phyloP scores from a whole-genome alignment of 1,284 basidiomycete species.

The Xerocomus cyaneibrunnescens region DNA sequence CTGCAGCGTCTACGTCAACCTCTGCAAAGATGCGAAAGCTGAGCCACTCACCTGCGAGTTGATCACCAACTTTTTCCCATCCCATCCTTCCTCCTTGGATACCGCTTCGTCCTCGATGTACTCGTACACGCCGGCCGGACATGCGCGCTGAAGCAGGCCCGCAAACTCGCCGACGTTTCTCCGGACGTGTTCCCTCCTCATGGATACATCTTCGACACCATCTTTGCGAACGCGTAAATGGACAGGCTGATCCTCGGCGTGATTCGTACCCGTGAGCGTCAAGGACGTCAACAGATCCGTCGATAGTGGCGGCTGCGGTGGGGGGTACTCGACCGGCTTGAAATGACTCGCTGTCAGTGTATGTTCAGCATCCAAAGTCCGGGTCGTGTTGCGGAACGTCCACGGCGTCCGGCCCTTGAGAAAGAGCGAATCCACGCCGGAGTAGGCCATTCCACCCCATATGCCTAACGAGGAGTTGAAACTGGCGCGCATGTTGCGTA shows the following conservation, averaged over 20 bases:
- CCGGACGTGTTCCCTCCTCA: conserved; percentile 67
- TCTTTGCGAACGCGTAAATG: conserved; percentile 78
- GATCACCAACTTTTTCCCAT: conserved; percentile 91
- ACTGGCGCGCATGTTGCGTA: conserved; percentile 90
- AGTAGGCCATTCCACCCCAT: conserved; percentile 89
- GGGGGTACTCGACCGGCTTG: conserved; percentile 87
- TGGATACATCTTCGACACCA: conserved; percentile 46
- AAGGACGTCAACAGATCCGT: conserved; percentile 95
- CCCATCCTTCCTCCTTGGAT: conserved; percentile 58
- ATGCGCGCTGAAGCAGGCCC: conserved; percentile 84
- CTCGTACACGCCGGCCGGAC: conserved; percentile 97
- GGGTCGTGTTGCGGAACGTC: conserved; percentile 77
- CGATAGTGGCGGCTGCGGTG: conserved; percentile 87
- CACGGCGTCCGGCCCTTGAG: conserved; percentile 88
- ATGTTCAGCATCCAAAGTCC: conserved; percentile 67
- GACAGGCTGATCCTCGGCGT: conserved; percentile 93
- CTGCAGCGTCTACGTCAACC: conserved; percentile 34
- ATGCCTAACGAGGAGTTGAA: conserved; percentile 87
- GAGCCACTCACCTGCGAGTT: conserved; percentile 77
- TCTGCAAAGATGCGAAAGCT: neutral
- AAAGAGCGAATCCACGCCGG: conserved; percentile 81
- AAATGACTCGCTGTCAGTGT: conserved; percentile 71
- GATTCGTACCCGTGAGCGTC: conserved; percentile 92
- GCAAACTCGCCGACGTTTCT: conserved; percentile 82
- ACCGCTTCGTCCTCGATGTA: conserved; percentile 76